These are phyloP conservation scores for Talaromyces sp. DNA, from an alignment of 2,329 filamentous ascomycete species.

Conservation along the genomic window DNA sequence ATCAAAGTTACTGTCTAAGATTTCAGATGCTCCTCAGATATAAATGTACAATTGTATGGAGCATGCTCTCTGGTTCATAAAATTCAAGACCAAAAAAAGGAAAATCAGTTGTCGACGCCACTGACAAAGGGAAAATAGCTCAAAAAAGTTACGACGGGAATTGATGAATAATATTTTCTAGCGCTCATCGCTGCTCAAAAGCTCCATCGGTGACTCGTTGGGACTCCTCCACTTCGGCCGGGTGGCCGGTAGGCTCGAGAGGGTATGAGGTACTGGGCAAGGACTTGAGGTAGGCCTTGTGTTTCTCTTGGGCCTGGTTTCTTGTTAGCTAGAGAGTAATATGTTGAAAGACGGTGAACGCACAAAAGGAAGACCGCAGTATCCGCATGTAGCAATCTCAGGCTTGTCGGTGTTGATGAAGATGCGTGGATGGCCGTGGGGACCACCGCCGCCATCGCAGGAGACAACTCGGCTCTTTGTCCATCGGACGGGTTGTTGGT, in stretches of 20 bases:
- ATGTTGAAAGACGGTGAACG: conserved; percentile 31
- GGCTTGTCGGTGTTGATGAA: conserved; percentile 99
- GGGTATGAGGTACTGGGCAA: conserved; percentile 78
- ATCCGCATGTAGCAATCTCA: conserved; percentile 82
- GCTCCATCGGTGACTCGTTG: conserved; percentile 56
- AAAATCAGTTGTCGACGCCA: conserved; percentile 11
- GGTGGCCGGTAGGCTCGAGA: conserved; percentile 57
- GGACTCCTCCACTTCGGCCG: conserved; percentile 54
- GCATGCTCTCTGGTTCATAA: conserved; percentile 19
- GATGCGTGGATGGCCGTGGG: conserved; percentile 82
- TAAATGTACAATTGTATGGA: conserved; percentile 20
- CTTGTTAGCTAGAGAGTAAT: conserved; percentile 5
- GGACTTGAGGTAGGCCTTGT: conserved; percentile 78
- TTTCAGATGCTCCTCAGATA: conserved; percentile 11
- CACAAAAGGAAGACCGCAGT: conserved; percentile 92
- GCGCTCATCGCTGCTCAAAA: conserved; percentile 54
- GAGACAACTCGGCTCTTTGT: conserved; percentile 73
- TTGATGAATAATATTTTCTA: background rate
- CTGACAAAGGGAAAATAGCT: conserved; percentile 6
- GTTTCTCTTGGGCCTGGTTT: conserved; percentile 77
- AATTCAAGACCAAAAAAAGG: conserved; percentile 18
- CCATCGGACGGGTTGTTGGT: conserved; percentile 93
- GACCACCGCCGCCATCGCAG: conserved; percentile 89
- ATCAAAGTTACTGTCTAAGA: conserved; percentile 21
- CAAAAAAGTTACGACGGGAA: background rate